Evolutionary conservation across 176 grass and related monocot species (phyloP).

Genomic region (Coix lacrymajobi): DNA sequence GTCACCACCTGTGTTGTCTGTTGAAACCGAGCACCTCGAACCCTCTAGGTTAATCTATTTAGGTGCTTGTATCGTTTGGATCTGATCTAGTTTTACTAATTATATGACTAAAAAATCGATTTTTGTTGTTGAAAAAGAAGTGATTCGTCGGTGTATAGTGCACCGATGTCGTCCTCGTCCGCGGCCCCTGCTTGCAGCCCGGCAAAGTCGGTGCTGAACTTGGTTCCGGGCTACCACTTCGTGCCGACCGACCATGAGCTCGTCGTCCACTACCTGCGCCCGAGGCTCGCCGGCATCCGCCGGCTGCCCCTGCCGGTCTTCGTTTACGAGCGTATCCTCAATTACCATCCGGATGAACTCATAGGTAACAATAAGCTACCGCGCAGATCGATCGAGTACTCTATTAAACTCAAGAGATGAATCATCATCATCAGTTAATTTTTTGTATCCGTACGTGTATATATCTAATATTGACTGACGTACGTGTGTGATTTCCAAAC

Average conservation of each 20-base stretch:
- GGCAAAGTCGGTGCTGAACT: background rate
- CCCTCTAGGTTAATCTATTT: too few relatives aligned
- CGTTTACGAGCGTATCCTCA: background rate
- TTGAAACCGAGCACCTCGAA: too few relatives aligned
- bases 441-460: background rate
- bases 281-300: background rate
- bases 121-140: too few relatives aligned
- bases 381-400: background rate
- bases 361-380: background rate
- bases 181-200: background rate
- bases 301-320: background rate
- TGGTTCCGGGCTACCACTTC: constrained; percentile 20
- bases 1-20: too few relatives aligned
- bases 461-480: background rate
- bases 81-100: too few relatives aligned
- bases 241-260: constrained; percentile 5
- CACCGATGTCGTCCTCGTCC: too few relatives aligned
- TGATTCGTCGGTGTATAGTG: too few relatives aligned
- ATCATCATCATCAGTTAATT: background rate
- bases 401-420: background rate
- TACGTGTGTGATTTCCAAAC: background rate
- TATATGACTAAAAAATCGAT: too few relatives aligned
- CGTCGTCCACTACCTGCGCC: constrained; percentile 14
- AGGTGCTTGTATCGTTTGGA: too few relatives aligned
- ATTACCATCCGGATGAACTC: background rate